Evolutionary conservation across 495 filamentous ascomycete genomes (phyloP).

Genomic region (Geopyxis carbonaria): DNA sequence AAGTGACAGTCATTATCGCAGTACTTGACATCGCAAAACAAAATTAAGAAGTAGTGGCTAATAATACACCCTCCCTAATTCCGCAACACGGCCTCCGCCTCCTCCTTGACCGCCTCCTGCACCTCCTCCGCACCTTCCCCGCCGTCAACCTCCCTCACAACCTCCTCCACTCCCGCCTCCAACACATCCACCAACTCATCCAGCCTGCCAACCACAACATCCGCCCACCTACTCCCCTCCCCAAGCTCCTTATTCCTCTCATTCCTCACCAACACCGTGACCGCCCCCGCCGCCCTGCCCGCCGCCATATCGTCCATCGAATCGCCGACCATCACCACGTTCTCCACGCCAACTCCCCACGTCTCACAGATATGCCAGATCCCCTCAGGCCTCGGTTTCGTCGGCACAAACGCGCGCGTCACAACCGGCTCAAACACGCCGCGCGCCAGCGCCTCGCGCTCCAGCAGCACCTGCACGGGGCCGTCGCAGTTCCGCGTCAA

Average conservation of each 20-base stretch:
- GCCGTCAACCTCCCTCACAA: conserved; percentile 1
- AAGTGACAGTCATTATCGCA: background rate
- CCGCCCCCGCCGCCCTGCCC: conserved; percentile 65
- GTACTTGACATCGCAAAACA: background rate
- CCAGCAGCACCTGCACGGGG: conserved; percentile 26
- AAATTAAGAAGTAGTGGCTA: background rate
- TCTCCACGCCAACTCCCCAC: conserved; percentile 37
- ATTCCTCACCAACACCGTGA: conserved; percentile 74
- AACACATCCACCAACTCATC: conserved; percentile 57
- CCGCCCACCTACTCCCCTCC: conserved; percentile 19
- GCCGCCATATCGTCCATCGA: conserved; percentile 89
- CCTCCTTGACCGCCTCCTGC: background rate
- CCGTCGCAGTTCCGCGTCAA: conserved; percentile 92
- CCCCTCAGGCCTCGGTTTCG: conserved; percentile 80
- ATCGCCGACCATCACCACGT: conserved; percentile 45
- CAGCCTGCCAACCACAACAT: conserved; percentile 28
- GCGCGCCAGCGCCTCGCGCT: conserved; percentile 8
- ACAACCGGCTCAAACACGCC: conserved; percentile 64
- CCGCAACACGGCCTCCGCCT: background rate
- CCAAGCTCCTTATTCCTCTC: conserved; percentile 57
- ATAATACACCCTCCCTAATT: background rate
- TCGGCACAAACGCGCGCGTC: conserved; percentile 64
- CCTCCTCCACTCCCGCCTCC: conserved; percentile 46
- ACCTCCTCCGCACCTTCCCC: background rate
- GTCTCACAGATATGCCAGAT: conserved; percentile 62